Base-by-base conservation (phyloP, 164 flowering plant genomes). In the Amborella trichopoda region DNA sequence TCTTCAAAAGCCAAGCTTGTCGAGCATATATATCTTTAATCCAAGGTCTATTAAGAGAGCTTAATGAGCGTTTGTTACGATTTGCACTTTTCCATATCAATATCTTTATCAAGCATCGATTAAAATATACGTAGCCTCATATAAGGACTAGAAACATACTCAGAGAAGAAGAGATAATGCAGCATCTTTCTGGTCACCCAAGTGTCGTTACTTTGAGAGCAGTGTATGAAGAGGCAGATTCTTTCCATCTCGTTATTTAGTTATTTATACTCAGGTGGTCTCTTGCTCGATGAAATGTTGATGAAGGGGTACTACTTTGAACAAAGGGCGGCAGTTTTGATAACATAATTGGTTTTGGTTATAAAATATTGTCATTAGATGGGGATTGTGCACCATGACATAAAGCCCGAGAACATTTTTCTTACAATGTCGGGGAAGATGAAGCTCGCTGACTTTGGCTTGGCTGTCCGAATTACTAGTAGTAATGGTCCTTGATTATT, bases 101-200 rank as follows among this genome's bases (percentile, higher is more conserved):
- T n/a, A n/a, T n/a, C n/a, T n/a, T n/a, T n/a, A n/a, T n/a, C n/a
- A n/a, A n/a, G n/a, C n/a, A n/a, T n/a, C n/a, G n/a, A n/a, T n/a
- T n/a, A n/a, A n/a, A n/a, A n/a, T n/a, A n/a, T n/a, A n/a, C n/a
- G n/a, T n/a, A n/a, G n/a, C n/a, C n/a, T n/a, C n/a, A n/a, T n/a
- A n/a, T n/a, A n/a, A n/a, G n/a, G n/a, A n/a, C n/a, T n/a, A n/a
- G n/a, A n/a, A n/a, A n/a, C n/a, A n/a, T n/a, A n/a, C n/a, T n/a
- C n/a, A 91, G 82, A 49, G 98, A 91, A 57, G 96, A 86, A 41
- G 98, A 91, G 73, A 91, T 91, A 60, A 91, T 91, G 96, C 98
- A 91, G 69, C 98, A 91, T 34, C 64, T 87, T 4, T 91, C 98
- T 1, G 95, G 95, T 20, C 96, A 91, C 64, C 78, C 79, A 1